Percentiles rank a stretch among this genome's conserved stretches.
Conservation (phyloP, 164 flowering plant genomes). For the Umbilicus rupestris region DNA sequence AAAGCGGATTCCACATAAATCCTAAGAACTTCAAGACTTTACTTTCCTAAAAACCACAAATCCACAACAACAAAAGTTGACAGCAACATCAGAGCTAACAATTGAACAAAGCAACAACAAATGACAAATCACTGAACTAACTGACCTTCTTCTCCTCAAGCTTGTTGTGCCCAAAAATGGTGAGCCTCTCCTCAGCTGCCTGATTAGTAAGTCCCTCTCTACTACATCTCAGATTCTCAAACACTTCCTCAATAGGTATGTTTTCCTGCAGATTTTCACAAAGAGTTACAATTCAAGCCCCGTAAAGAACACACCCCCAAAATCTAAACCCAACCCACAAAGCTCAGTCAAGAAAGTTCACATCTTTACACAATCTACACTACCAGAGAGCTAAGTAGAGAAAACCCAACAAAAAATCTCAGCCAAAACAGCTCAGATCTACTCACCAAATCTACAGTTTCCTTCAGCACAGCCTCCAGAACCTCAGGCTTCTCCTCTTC, state of each 20-base stretch:
- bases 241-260: constrained; percentile 57
- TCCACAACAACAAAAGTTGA: neutral
- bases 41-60: constrained; percentile 42
- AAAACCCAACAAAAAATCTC: neutral
- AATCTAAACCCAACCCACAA: neutral
- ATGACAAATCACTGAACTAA: constrained; percentile 12
- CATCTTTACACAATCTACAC: neutral
- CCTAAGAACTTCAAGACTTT: constrained; percentile 73
- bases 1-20: constrained; percentile 90
- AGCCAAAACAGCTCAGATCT: neutral
- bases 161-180: constrained; percentile 59
- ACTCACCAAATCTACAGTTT: constrained; percentile 59
- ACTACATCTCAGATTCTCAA: constrained; percentile 46
- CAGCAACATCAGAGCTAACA: neutral
- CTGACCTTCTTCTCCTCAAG: constrained; percentile 69
- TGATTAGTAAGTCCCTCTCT: constrained; percentile 39
- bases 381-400: no score
- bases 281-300: neutral
- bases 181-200: constrained; percentile 37
- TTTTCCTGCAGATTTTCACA: constrained; percentile 37
- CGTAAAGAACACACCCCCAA: no score
- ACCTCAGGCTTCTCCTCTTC: constrained; percentile 22
- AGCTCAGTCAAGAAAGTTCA: constrained; percentile 7
- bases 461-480: constrained; percentile 39
- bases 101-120: neutral